A percentile compares a stretch with the other conserved stretches of the same genome.
Evolutionary conservation across 2,329 filamentous ascomycete species (phyloP).

Genomic region (Aspergillus tamarii): DNA sequence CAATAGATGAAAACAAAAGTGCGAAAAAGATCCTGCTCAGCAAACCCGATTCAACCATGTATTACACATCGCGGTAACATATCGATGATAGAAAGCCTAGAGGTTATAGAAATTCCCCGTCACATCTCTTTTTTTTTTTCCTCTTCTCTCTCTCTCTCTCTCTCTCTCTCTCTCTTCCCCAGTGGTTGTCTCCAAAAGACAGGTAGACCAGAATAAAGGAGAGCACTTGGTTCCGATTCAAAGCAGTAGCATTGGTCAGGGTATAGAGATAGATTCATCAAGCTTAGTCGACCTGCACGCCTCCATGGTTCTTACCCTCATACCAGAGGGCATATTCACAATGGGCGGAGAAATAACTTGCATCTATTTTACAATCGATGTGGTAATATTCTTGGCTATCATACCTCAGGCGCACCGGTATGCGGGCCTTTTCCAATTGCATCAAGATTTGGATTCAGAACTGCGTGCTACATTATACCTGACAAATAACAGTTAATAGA

Average conservation of each 20-base stretch:
- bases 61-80: no score
- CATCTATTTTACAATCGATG: slow-evolving; percentile 21
- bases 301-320: slow-evolving; percentile 21
- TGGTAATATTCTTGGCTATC: slow-evolving; percentile 20
- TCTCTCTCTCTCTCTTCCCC: not conserved
- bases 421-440: slow-evolving; percentile 12
- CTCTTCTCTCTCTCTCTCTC: not conserved
- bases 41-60: not conserved
- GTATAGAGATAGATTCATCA: not conserved
- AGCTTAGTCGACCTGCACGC: slow-evolving; percentile 23
- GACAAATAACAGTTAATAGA: not conserved
- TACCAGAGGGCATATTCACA: slow-evolving; percentile 27
- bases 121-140: not conserved
- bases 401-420: slow-evolving; percentile 14
- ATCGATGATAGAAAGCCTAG: not conserved
- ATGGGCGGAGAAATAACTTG: slow-evolving; percentile 25
- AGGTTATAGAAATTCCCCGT: not conserved
- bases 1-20: no score
- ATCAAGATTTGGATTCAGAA: slow-evolving; percentile 18
- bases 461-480: slow-evolving; percentile 25
- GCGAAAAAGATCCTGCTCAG: not conserved
- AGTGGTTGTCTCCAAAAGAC: not conserved
- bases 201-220: not conserved
- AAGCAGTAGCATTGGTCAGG: not conserved
- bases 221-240: not conserved